These are phyloP conservation scores for Colletotrichum plurivorum DNA, from an alignment of 2,329 filamentous ascomycete genomes.

Conservation along the genomic window DNA sequence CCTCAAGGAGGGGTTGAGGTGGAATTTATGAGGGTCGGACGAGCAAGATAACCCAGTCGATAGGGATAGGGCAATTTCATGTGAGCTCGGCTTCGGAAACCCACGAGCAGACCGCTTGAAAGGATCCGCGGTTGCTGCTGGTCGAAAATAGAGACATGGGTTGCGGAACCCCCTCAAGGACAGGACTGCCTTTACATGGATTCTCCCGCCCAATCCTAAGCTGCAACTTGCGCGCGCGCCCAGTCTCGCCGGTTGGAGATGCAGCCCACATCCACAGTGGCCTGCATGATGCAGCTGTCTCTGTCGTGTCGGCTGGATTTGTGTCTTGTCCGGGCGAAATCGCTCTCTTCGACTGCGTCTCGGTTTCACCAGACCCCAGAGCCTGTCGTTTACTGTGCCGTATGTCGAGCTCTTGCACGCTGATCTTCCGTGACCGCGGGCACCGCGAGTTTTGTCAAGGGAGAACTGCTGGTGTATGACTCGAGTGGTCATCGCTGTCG, in stretches of 20 bases:
- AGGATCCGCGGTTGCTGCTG: conserved; percentile 23
- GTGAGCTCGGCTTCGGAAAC: conserved; percentile 23
- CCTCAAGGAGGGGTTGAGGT: conserved; percentile 12
- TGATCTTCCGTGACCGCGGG: conserved; percentile 1
- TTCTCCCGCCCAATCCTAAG: conserved; percentile 26
- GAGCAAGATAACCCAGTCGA: conserved; percentile 17
- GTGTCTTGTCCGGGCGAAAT: conserved; percentile 2
- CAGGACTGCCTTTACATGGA: conserved; percentile 19
- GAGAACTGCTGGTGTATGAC: conserved; percentile 12
- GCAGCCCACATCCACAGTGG: conserved; percentile 28
- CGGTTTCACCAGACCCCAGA: conserved; percentile 22
- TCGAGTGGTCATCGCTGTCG: conserved; percentile 18
- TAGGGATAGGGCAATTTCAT: conserved; percentile 25
- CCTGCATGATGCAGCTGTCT: conserved; percentile 35
- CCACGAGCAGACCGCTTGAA: conserved; percentile 27
- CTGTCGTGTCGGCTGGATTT: conserved; percentile 20
- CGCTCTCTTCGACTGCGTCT: conserved; percentile 7
- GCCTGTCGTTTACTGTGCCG: background rate
- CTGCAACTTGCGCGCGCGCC: conserved; percentile 12
- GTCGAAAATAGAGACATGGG: conserved; percentile 15
- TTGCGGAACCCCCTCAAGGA: conserved; percentile 15
- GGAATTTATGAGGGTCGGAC: conserved; percentile 13
- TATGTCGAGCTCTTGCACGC: background rate
- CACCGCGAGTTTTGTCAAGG: background rate
- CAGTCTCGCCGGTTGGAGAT: conserved; percentile 17